Conservation (phyloP, 2,329 filamentous ascomycete genomes). For the Fusarium subglutinans region DNA sequence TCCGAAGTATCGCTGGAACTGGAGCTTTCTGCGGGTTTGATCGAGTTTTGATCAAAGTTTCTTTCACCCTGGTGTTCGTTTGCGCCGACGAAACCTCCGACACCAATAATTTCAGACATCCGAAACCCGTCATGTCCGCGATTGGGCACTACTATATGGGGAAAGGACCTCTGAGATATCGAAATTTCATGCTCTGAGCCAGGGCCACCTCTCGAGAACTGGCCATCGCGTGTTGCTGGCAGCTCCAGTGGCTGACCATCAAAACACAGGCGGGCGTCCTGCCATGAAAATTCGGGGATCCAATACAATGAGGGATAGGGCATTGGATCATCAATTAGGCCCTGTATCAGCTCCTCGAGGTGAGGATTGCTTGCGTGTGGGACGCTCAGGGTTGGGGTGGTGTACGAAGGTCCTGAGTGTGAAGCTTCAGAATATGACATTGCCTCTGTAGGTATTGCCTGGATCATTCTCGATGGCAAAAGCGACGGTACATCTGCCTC, state of each 20-base stretch:
- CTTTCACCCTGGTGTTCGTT: too few relatives aligned
- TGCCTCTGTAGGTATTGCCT: fast-evolving
- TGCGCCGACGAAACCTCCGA: too few relatives aligned
- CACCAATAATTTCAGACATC: too few relatives aligned
- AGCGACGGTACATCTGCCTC: fast-evolving
- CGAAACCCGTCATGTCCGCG: too few relatives aligned
- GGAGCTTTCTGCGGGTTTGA: too few relatives aligned
- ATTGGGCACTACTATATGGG: too few relatives aligned
- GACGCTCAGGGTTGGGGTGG: neutral
- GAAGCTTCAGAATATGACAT: neutral
- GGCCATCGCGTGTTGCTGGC: neutral
- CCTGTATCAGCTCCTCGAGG: too few relatives aligned
- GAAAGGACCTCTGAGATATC: too few relatives aligned
- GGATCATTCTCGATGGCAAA: fast-evolving
- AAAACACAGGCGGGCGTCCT: neutral
- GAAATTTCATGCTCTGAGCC: neutral
- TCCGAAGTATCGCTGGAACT: too few relatives aligned
- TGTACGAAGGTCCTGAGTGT: neutral
- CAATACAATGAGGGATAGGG: neutral
- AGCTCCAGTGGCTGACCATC: neutral
- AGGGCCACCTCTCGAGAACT: neutral
- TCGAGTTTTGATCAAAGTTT: too few relatives aligned
- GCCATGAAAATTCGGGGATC: conserved; percentile 3
- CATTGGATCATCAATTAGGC: too few relatives aligned
- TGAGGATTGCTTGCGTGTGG: neutral